These are phyloP conservation scores for Xanthoceras sorbifolium DNA, from an alignment of 345 rosid genomes.

Conservation along the genomic window DNA sequence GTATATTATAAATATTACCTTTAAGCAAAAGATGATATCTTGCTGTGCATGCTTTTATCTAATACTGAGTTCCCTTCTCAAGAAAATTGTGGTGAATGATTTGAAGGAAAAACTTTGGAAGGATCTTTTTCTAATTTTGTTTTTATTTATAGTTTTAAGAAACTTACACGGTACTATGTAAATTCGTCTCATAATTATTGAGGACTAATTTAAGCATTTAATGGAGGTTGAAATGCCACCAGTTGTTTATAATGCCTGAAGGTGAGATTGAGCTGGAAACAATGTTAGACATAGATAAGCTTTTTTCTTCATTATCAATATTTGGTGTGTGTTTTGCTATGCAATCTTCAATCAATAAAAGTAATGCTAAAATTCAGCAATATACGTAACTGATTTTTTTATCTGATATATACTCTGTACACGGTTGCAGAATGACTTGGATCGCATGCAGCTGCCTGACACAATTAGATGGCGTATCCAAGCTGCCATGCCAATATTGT, in stretches of 20 bases:
- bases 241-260: not conserved
- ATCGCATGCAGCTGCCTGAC: conserved; percentile 89
- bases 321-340: not conserved
- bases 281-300: not conserved
- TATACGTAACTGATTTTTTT: not conserved
- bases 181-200: not conserved
- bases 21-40: not conserved
- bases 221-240: not conserved
- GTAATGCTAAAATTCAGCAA: not conserved
- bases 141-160: not conserved
- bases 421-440: conserved; percentile 79
- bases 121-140: not conserved
- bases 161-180: not conserved
- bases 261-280: not conserved
- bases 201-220: not conserved
- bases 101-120: not conserved
- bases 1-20: not conserved
- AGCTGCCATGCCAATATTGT: conserved; percentile 83
- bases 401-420: conserved; percentile 12
- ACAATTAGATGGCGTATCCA: conserved; percentile 88
- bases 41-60: not conserved
- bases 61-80: not conserved
- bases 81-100: not conserved
- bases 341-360: not conserved
- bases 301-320: not conserved